Evolutionary conservation across 2,329 filamentous ascomycete species (phyloP).

Genomic region (Cercospora zeina): DNA sequence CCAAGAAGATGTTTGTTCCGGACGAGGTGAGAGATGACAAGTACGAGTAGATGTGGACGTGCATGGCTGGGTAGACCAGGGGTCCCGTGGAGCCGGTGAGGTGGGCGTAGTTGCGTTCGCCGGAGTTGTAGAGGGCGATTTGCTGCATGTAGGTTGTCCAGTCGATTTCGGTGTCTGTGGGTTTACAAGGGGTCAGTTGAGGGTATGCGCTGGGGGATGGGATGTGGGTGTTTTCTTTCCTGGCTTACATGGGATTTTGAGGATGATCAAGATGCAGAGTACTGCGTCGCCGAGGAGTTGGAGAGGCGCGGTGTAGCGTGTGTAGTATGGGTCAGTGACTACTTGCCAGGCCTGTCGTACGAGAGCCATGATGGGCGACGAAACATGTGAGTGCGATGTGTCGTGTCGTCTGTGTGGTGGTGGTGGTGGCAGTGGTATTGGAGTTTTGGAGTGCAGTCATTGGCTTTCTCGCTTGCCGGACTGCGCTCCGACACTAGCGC

Average conservation of each 20-base stretch:
- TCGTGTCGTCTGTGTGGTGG: not conserved
- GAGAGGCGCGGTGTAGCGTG: constrained; percentile 63
- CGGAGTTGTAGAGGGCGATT: constrained; percentile 72
- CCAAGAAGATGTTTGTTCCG: constrained; percentile 72
- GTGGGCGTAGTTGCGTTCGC: constrained; percentile 83
- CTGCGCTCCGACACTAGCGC: constrained; percentile 8
- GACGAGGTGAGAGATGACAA: constrained; percentile 76
- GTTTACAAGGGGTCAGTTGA: too few relatives aligned
- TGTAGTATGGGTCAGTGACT: constrained; percentile 57
- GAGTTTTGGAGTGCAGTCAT: not conserved
- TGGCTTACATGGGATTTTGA: constrained; percentile 76
- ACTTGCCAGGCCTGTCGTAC: constrained; percentile 44
- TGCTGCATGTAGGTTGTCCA: constrained; percentile 98
- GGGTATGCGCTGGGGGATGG: too few relatives aligned
- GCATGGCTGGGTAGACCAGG: constrained; percentile 89
- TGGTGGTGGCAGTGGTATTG: not conserved
- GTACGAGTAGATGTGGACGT: constrained; percentile 83
- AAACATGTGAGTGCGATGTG: not conserved
- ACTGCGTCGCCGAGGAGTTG: constrained; percentile 69
- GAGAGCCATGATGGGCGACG: constrained; percentile 41
- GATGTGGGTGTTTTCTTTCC: not conserved
- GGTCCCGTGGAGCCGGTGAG: constrained; percentile 89
- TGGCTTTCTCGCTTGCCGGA: not conserved
- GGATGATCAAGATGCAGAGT: constrained; percentile 73
- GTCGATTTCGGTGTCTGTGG: constrained; percentile 90